phyloP scores from a whole-genome alignment of 2,329 filamentous ascomycete species.

The Rhynchosporium secalis region DNA sequence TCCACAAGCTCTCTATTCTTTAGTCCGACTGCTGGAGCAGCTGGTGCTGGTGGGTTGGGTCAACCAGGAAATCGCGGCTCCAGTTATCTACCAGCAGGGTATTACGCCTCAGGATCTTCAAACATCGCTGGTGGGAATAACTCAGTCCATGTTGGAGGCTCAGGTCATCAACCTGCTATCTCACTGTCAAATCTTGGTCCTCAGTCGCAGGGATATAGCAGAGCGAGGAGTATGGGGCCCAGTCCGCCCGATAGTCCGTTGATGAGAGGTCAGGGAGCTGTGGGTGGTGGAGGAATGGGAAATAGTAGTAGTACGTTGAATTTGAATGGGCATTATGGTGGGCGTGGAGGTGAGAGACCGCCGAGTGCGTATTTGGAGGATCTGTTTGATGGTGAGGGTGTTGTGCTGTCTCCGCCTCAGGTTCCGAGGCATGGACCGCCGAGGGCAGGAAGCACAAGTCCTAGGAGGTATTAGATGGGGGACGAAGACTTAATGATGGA shows the following conservation, averaged over 20 bases:
- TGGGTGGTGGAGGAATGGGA: constrained; percentile 39
- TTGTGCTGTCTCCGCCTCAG: constrained; percentile 16
- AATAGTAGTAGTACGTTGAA: constrained; percentile 65
- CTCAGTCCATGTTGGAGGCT: constrained; percentile 36
- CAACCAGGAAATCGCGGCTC: constrained; percentile 65
- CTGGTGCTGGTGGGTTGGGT: constrained; percentile 48
- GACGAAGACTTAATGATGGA: no score
- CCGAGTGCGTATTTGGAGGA: constrained; percentile 91
- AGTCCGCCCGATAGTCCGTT: constrained; percentile 65
- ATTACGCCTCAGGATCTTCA: constrained; percentile 70
- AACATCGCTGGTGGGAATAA: constrained; percentile 39
- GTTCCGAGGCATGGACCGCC: constrained; percentile 24
- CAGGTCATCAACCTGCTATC: constrained; percentile 47
- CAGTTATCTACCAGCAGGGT: constrained; percentile 84
- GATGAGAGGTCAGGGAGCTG: constrained; percentile 40
- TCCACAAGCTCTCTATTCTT: constrained; percentile 68
- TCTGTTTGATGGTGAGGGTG: constrained; percentile 64
- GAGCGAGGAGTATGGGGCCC: constrained; percentile 47
- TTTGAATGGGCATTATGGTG: constrained; percentile 58
- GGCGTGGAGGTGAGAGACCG: constrained; percentile 55
- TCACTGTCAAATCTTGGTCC: constrained; percentile 56
- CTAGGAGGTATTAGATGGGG: not conserved
- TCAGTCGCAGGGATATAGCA: constrained; percentile 52
- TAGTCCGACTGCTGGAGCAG: constrained; percentile 78
- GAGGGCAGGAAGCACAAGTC: not conserved